Evolutionary conservation across 352 stramenopile genomes (phyloP), one percentile per base, ranked within the genome.

Genomic region (Phytophthora kernoviae): DNA sequence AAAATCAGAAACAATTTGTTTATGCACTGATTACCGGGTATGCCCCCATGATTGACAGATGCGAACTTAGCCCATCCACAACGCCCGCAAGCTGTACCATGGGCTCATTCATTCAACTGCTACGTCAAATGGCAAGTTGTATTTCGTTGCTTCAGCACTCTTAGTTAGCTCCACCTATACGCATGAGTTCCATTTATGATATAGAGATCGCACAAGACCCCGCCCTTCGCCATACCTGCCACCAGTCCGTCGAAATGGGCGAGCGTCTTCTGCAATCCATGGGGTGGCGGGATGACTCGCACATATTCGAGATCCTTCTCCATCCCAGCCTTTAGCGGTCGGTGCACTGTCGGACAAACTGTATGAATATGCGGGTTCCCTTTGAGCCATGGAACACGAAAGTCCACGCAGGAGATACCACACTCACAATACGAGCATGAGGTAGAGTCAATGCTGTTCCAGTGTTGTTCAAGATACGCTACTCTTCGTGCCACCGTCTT

Each of bases 381-480:
- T n/a, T n/a, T n/a, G n/a, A n/a, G n/a, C n/a, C n/a, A n/a, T n/a
- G n/a, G n/a, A 39, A 14, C 32, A 39, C 32, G 32, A 14, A 39
- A 14, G 12, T n/a, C 6, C 11, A 20, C 15, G 12, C 9, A 21
- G 12, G 15, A 9, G 9, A 20, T 37, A 12, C 6, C 6, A 20
- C 37, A 8, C 8, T 43, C 37, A 18, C 37, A 43, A 43, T 43
- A 43, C 37, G 11, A 5, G 17, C 37, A 43, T 8, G 37, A 20
- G 9, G 37, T 20, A 20, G 11, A 17, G 3, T 44, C 14, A 7
- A 54, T 44, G 14, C 47, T 20, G 33, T 41, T 24, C 47, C 47
- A 54, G 22, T 54, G 47, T 5, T 32, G 5, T 11, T 54, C 47
- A n/a, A 54, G 12, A 17, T 36, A 54, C 12, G 43, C 47, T 2